phyloP scores from a whole-genome alignment of 2,329 filamentous ascomycete genomes.

The Xylaria sp. region DNA sequence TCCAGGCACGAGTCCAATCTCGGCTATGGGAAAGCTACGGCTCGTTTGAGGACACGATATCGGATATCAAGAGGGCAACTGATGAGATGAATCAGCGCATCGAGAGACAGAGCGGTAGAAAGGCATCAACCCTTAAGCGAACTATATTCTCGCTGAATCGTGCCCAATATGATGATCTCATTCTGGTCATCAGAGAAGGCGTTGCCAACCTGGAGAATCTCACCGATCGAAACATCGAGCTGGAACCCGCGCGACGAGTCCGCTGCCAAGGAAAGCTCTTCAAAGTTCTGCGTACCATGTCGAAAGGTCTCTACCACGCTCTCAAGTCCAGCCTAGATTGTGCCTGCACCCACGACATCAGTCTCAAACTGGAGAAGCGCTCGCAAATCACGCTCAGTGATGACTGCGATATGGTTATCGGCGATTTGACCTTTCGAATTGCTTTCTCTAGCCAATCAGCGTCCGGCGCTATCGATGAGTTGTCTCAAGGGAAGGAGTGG shows the following conservation, averaged over 20 bases:
- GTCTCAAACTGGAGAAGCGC: not conserved
- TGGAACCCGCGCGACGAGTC: not conserved
- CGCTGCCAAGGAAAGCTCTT: not conserved
- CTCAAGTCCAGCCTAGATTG: not conserved
- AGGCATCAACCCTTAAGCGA: not conserved
- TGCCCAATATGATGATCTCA: not conserved
- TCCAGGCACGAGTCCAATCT: not conserved
- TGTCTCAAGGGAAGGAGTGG: not conserved
- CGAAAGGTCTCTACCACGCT: not conserved
- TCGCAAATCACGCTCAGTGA: not conserved
- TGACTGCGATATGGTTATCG: not conserved
- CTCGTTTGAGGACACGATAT: not conserved
- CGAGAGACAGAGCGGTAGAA: not conserved
- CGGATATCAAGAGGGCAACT: not conserved
- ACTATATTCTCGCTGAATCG: not conserved
- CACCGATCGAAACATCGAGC: not conserved
- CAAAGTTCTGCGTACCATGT: not conserved
- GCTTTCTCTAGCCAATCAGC: not conserved
- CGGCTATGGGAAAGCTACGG: not conserved
- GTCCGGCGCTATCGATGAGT: not conserved
- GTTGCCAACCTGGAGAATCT: not conserved
- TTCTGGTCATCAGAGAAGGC: not conserved
- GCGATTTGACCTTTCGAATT: not conserved
- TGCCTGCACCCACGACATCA: not conserved
- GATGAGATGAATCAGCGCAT: not conserved